Conservation (phyloP, 2,329 filamentous ascomycete genomes). For the Piedraia hortae region DNA sequence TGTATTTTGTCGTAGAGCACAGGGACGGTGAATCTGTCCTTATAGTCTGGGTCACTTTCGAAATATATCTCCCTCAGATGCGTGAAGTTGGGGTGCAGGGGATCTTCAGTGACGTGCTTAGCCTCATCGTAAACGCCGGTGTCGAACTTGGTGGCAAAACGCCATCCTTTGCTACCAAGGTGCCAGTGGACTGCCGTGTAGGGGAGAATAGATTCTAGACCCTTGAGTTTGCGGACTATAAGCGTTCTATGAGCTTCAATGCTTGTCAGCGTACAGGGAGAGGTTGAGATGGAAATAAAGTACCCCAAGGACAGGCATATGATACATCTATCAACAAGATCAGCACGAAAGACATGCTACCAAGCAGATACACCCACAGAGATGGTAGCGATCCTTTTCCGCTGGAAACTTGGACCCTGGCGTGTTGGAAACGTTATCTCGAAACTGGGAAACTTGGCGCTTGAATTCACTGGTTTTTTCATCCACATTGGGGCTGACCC, state of each 20-base stretch:
- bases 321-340: slow-evolving; percentile 40
- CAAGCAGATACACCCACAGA: slow-evolving; percentile 33
- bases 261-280: background rate
- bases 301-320: slow-evolving; percentile 77
- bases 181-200: slow-evolving; percentile 83
- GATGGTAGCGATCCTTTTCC: slow-evolving; percentile 75
- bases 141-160: slow-evolving; percentile 53
- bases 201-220: slow-evolving; percentile 58
- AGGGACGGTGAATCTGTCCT: slow-evolving; percentile 64
- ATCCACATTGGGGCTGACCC: slow-evolving; percentile 42
- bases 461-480: slow-evolving; percentile 83
- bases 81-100: slow-evolving; percentile 38
- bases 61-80: slow-evolving; percentile 63
- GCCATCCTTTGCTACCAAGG: slow-evolving; percentile 54
- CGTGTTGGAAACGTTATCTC: slow-evolving; percentile 49
- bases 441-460: slow-evolving; percentile 57
- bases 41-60: slow-evolving; percentile 39
- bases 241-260: slow-evolving; percentile 49
- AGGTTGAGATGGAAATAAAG: background rate
- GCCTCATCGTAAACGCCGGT: no score
- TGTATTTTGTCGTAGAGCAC: slow-evolving; percentile 57
- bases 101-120: slow-evolving; percentile 30
- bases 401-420: slow-evolving; percentile 48
- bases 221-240: slow-evolving; percentile 74
- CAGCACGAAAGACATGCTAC: no score